phyloP scores from a whole-genome alignment of 306 rosid genomes.

The Lathyrus oleraceus region DNA sequence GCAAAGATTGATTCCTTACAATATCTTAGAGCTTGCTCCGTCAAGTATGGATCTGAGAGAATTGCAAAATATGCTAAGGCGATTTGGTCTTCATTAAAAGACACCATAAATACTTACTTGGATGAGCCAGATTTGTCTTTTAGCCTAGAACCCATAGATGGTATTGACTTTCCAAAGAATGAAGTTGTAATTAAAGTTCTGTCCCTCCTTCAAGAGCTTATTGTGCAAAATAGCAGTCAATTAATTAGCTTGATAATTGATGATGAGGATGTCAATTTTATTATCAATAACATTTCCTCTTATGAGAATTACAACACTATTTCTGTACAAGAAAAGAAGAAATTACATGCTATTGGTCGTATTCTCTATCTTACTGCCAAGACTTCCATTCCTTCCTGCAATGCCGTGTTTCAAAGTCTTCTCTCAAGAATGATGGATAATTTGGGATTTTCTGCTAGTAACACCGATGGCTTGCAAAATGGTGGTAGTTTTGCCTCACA shows the following conservation, averaged over 20 bases:
- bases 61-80: too few relatives aligned
- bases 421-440: too few relatives aligned
- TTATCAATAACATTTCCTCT: constrained; percentile 54
- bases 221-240: too few relatives aligned
- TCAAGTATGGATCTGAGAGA: too few relatives aligned
- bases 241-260: too few relatives aligned
- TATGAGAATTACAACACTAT: constrained; percentile 51
- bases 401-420: too few relatives aligned
- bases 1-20: too few relatives aligned
- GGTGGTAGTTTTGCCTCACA: too few relatives aligned
- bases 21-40: too few relatives aligned
- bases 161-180: constrained; percentile 64
- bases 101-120: constrained; percentile 53
- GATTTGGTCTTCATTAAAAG: too few relatives aligned
- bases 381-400: constrained; percentile 61
- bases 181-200: constrained; percentile 68
- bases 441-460: too few relatives aligned
- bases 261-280: constrained; percentile 56
- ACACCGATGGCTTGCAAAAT: too few relatives aligned
- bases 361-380: constrained; percentile 58
- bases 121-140: constrained; percentile 52
- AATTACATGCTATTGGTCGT: constrained; percentile 69
- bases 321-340: constrained; percentile 64
- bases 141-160: constrained; percentile 45
- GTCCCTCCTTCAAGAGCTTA: constrained; percentile 65